Evolutionary conservation across 768 basidiomycete genomes (phyloP).

Genomic region (Daedaleopsis sinensis): DNA sequence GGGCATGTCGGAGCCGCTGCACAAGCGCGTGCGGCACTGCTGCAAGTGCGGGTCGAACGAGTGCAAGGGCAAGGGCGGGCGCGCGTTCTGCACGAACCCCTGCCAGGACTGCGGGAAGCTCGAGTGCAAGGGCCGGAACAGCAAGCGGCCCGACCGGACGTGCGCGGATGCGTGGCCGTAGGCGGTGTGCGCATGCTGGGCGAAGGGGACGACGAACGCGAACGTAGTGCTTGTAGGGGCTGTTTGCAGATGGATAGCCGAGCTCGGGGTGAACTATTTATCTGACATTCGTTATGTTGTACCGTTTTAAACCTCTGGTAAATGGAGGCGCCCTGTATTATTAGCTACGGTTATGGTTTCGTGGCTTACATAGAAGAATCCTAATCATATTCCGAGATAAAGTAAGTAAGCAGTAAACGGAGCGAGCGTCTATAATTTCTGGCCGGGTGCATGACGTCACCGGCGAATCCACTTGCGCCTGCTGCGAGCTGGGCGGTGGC

Average conservation of each 20-base stretch:
- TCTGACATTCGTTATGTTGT: neutral
- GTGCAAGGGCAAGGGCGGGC: conserved; percentile 83
- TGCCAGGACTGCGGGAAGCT: conserved; percentile 86
- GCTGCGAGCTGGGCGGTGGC: neutral
- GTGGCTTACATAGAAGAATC: neutral
- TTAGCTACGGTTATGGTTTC: neutral
- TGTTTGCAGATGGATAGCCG: neutral
- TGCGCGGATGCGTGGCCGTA: conserved; percentile 60
- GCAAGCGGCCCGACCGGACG: conserved; percentile 73
- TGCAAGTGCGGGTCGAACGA: conserved; percentile 82
- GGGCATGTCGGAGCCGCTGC: conserved; percentile 26
- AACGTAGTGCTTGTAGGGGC: too few species aligned
- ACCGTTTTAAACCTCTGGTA: too few species aligned
- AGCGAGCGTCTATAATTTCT: neutral
- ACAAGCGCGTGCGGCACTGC: conserved; percentile 76
- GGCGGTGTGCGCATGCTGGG: neutral
- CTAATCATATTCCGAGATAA: neutral
- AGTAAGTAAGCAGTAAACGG: too few species aligned
- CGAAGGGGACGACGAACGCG: neutral
- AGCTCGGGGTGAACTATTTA: neutral
- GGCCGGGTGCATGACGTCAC: neutral
- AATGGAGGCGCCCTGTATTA: neutral
- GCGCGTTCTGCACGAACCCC: conserved; percentile 69
- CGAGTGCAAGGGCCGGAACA: conserved; percentile 78
- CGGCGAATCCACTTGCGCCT: neutral